Percentiles rank a stretch among this genome's conserved stretches.
Evolutionary conservation across 148 eudicot species (phyloP).

Genomic region (Pharnaceum exiguum): DNA sequence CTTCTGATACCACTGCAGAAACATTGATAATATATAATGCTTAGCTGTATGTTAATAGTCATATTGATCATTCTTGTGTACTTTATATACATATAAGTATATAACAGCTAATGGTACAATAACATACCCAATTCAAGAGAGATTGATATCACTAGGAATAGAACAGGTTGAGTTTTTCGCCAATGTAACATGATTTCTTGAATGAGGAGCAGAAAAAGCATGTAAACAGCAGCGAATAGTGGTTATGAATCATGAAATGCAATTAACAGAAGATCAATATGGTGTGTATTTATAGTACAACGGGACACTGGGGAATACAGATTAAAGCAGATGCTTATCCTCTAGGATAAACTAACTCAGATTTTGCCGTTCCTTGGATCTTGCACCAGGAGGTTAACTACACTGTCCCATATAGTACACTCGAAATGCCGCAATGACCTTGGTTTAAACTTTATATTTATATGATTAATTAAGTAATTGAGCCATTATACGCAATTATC

Average conservation of each 20-base stretch:
- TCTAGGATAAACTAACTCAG: neutral
- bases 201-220: neutral
- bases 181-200: slow-evolving; percentile 16
- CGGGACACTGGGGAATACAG: too few relatives aligned
- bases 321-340: too few relatives aligned
- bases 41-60: neutral
- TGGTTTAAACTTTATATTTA: neutral
- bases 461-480: neutral
- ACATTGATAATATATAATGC: neutral
- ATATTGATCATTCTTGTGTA: neutral
- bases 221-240: neutral
- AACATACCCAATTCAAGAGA: slow-evolving; percentile 30
- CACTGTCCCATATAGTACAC: neutral
- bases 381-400: neutral
- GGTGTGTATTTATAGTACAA: too few relatives aligned
- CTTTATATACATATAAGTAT: neutral
- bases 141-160: slow-evolving; percentile 19
- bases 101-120: neutral
- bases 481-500: too few relatives aligned
- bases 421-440: neutral
- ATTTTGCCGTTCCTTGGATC: slow-evolving; percentile 2
- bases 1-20: slow-evolving; percentile 26
- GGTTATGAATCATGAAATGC: neutral
- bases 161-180: slow-evolving; percentile 19
- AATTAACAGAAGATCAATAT: too few relatives aligned